Conservation (phyloP, 257 asterid genomes). For the Capsicum chinense region DNA sequence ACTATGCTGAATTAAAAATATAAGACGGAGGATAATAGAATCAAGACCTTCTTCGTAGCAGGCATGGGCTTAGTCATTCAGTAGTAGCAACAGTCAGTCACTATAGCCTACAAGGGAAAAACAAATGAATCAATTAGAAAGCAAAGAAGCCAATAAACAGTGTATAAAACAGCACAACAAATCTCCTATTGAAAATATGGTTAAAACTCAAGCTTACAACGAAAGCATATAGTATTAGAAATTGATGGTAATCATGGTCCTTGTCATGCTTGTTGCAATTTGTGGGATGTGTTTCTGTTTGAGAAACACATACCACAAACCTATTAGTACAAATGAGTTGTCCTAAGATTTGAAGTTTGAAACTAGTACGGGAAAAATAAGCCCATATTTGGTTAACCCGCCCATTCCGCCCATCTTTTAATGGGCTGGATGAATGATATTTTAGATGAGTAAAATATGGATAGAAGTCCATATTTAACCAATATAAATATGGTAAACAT, state of each 20-base stretch:
- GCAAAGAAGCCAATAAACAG: constrained; percentile 16
- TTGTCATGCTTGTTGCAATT: neutral
- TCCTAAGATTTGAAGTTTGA: too few relatives aligned
- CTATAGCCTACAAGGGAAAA: constrained; percentile 36
- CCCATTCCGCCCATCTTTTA: too few relatives aligned
- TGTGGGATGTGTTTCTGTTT: too few relatives aligned
- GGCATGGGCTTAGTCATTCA: constrained; percentile 56
- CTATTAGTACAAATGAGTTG: too few relatives aligned
- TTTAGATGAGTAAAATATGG: too few relatives aligned
- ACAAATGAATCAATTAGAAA: constrained; percentile 31
- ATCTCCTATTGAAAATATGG: constrained; percentile 9
- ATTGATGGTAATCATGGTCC: constrained; percentile 14
- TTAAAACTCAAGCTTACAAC: constrained; percentile 1
- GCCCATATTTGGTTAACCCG: too few relatives aligned
- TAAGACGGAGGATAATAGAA: neutral
- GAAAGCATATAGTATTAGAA: constrained; percentile 8
- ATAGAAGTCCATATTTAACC: too few relatives aligned
- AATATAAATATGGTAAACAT: too few relatives aligned
- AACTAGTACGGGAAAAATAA: too few relatives aligned
- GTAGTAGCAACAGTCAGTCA: constrained; percentile 33
- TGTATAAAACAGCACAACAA: constrained; percentile 10
- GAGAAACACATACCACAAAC: too few relatives aligned
- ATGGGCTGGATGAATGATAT: too few relatives aligned
- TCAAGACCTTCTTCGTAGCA: constrained; percentile 63
- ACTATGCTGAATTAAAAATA: constrained; percentile 17